Percentiles rank a stretch among this genome's conserved stretches.
Evolutionary conservation across 371 early-diverging fungal genomes (phyloP).

Genomic region (Rhizopus microsporus): DNA sequence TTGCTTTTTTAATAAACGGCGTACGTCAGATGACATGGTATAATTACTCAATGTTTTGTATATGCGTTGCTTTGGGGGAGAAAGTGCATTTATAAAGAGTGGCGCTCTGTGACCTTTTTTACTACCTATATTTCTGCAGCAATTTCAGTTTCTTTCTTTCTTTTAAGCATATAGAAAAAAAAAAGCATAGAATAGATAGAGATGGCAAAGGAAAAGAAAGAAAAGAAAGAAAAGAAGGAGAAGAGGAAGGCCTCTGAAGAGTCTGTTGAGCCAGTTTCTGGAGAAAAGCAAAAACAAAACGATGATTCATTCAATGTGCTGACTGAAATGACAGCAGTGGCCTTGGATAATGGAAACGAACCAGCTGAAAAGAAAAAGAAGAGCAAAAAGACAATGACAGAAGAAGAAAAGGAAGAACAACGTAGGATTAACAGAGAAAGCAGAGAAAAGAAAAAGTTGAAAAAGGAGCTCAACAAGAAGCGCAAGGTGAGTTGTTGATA

Average conservation of each 20-base stretch:
- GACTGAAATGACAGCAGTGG: slow-evolving; percentile 17
- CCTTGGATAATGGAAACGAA: slow-evolving; percentile 9
- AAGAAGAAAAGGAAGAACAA: slow-evolving; percentile 45
- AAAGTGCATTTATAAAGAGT: background rate
- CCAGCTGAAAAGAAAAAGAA: slow-evolving; percentile 24
- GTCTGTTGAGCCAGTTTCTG: too few species aligned
- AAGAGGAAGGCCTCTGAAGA: background rate
- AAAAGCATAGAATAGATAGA: slow-evolving; percentile 9
- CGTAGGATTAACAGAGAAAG: slow-evolving; percentile 43
- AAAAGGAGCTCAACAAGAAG: slow-evolving; percentile 46
- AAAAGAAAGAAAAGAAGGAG: slow-evolving; percentile 11
- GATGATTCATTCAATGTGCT: slow-evolving; percentile 31
- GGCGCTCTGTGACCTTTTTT: slow-evolving; percentile 1
- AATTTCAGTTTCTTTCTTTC: background rate
- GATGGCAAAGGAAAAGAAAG: slow-evolving; percentile 14
- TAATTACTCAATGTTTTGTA: background rate
- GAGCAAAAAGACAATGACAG: slow-evolving; percentile 17
- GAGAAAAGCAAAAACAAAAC: slow-evolving; percentile 2
- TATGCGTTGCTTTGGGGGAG: background rate
- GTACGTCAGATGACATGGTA: slow-evolving; percentile 29
- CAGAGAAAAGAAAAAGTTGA: slow-evolving; percentile 44
- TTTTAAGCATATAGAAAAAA: slow-evolving; percentile 1
- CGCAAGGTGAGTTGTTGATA: slow-evolving; percentile 33
- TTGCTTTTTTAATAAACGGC: slow-evolving; percentile 46
- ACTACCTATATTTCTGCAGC: background rate